Evolutionary conservation across 768 basidiomycete species (phyloP), one percentile per base, ranked within the genome.

Genomic region (Boletus pseudo-olivaceus): DNA sequence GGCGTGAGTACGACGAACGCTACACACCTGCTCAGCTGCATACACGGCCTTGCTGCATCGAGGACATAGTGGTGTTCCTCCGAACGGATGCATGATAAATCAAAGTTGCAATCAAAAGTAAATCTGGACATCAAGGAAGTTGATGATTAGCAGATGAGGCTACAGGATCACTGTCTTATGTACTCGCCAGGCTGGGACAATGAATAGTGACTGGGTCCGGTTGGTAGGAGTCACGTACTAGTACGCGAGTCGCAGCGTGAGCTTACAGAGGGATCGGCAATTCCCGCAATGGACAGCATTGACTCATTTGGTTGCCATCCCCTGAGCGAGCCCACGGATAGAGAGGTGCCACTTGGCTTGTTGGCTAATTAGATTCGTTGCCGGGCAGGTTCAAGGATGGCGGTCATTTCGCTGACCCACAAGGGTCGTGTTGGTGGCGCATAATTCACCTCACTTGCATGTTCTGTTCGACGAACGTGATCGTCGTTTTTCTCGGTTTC

Each of bases 21-120:
- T 29, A 33, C 77, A 58, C 56, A 86, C 89, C 81, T 94, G 90
- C 69, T 95, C 92, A 48, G 91, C 92, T 56, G 87, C 88, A 72
- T 95, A 95, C 32, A 94, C 93, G 0, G 80, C 69, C 70, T 86
- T 90, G 54, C 69, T 71, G 71, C 91, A 94, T 64, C 82, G 72
- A 15, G 91, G 87, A 66, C 91, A 94, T 49, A 75, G 71, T 29
- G 88, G 81, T 5, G 83, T 82, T 42, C 84, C 87, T 56, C 85
- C 84, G 63, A 86, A 90, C 3, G 85, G 81, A 65, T 85, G 83
- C 86, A 89, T 90, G 58, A 49, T 65, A 39, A 58, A 27, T 40
- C 37, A 52, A 49, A 45, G 35, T 27, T 23, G 19, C 39, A 47
- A 42, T 35, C 17, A 37, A 29, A 32, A 33, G 30, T 38, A 37